These are phyloP conservation scores for Alternaria sp. DNA, from an alignment of 2,329 filamentous ascomycete species.

Conservation along the genomic window DNA sequence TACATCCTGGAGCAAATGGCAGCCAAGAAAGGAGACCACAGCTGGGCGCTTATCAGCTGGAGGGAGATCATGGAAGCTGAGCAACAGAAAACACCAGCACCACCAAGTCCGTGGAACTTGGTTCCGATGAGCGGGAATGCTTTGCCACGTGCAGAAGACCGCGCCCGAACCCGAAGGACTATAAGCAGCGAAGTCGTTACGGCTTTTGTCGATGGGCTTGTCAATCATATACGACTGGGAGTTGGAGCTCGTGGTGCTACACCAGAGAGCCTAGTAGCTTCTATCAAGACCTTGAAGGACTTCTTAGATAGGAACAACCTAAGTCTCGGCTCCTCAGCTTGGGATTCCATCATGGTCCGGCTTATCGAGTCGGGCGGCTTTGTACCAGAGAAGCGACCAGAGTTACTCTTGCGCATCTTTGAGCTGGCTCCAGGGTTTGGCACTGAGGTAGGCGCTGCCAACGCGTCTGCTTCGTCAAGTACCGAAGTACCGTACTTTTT, in stretches of 20 bases:
- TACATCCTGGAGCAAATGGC: constrained; percentile 46
- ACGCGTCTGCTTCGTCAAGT: constrained; percentile 33
- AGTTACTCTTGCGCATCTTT: constrained; percentile 50
- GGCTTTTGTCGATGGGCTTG: constrained; percentile 61
- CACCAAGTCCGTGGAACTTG: constrained; percentile 30
- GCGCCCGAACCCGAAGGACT: constrained; percentile 51
- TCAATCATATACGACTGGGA: constrained; percentile 55
- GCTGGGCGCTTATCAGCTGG: constrained; percentile 51
- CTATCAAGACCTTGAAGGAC: constrained; percentile 45
- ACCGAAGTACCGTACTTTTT: constrained; percentile 50
- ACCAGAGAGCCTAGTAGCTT: constrained; percentile 42
- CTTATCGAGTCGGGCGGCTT: constrained; percentile 58
- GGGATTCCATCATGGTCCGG: constrained; percentile 58
- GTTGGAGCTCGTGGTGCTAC: constrained; percentile 50
- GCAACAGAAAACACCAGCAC: constrained; percentile 24
- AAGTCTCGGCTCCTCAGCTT: constrained; percentile 51
- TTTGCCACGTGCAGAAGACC: constrained; percentile 30
- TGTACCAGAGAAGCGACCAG: constrained; percentile 53
- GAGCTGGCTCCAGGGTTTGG: constrained; percentile 52
- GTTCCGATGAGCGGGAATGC: constrained; percentile 28
- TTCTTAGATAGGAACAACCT: constrained; percentile 49
- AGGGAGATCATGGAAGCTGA: constrained; percentile 47
- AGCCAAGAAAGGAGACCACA: constrained; percentile 24
- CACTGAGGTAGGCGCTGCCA: constrained; percentile 47
- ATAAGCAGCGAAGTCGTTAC: constrained; percentile 66